phyloP scores from a whole-genome alignment of 768 basidiomycete genomes.

The Cystofilobasidium bisporidii region DNA sequence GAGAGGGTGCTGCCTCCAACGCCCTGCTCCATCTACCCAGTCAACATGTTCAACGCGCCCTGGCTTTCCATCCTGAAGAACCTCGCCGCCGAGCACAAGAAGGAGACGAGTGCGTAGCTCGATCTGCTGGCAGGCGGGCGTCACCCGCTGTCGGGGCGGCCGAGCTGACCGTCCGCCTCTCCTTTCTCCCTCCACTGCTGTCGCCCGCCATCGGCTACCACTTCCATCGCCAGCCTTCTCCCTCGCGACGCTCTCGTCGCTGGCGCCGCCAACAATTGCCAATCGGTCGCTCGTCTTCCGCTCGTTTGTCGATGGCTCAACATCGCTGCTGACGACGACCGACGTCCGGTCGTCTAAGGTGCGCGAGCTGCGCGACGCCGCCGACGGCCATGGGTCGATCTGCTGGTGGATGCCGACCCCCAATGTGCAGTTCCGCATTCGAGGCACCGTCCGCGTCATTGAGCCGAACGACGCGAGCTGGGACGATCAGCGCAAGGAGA shows the following conservation, averaged over 20 bases:
- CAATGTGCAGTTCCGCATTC: slow-evolving; percentile 22
- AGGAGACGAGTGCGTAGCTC: slow-evolving; percentile 18
- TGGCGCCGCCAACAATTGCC: not conserved
- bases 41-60: slow-evolving; percentile 1
- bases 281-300: not conserved
- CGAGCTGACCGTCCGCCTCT: no score
- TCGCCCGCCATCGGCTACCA: no score
- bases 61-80: slow-evolving; percentile 20
- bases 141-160: no score
- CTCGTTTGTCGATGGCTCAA: not conserved
- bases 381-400: not conserved
- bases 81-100: slow-evolving; percentile 13
- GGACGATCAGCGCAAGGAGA: slow-evolving; percentile 5
- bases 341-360: slow-evolving; percentile 19
- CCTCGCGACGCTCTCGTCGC: slow-evolving; percentile 16
- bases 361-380: slow-evolving; percentile 5
- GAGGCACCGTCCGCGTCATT: slow-evolving; percentile 9
- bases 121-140: no score
- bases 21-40: not conserved
- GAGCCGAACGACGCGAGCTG: not conserved
- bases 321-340: slow-evolving; percentile 23
- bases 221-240: slow-evolving; percentile 2
- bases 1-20: not conserved
- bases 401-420: slow-evolving; percentile 24
- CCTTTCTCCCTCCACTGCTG: no score